Evolutionary conservation across 2,329 filamentous ascomycete genomes (phyloP).

Genomic region (Bipolaris zeicola): DNA sequence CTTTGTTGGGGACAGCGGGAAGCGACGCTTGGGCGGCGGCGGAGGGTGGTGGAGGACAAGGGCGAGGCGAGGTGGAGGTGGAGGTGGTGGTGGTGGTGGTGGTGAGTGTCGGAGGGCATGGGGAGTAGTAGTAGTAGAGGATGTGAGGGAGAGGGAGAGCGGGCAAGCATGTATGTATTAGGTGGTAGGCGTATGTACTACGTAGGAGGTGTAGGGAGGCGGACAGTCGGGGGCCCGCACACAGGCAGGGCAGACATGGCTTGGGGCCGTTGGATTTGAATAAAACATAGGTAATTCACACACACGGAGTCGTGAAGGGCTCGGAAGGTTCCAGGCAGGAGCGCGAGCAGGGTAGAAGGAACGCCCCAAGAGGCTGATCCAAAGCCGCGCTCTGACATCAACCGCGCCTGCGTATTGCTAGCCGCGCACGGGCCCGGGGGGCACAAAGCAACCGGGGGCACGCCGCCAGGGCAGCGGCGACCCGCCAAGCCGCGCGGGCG

Average conservation of each 20-base stretch:
- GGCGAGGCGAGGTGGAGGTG: conserved; percentile 20
- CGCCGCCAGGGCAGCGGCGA: conserved; percentile 10
- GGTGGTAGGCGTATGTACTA: too few relatives aligned
- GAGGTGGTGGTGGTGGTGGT: neutral
- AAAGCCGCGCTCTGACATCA: conserved; percentile 47
- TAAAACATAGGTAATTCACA: conserved; percentile 49
- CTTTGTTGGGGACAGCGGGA: conserved; percentile 29
- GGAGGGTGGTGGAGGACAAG: conserved; percentile 7
- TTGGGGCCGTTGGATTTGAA: conserved; percentile 48
- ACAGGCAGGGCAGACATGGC: conserved; percentile 42
- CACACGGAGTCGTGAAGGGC: conserved; percentile 38
- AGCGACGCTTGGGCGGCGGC: conserved; percentile 21
- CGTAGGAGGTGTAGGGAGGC: neutral
- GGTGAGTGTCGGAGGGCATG: neutral
- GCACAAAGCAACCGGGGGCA: conserved; percentile 28
- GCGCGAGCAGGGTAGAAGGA: conserved; percentile 26
- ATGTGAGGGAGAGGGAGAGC: too few relatives aligned
- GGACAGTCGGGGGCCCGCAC: conserved; percentile 34
- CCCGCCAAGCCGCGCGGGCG: conserved; percentile 14
- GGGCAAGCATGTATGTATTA: too few relatives aligned
- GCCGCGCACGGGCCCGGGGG: conserved; percentile 24
- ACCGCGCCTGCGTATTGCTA: conserved; percentile 37
- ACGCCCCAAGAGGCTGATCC: conserved; percentile 48
- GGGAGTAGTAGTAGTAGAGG: too few relatives aligned
- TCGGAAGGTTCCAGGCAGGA: conserved; percentile 47